Evolutionary conservation across 805 yeast species (phyloP).

Genomic region (Candida verbasci): DNA sequence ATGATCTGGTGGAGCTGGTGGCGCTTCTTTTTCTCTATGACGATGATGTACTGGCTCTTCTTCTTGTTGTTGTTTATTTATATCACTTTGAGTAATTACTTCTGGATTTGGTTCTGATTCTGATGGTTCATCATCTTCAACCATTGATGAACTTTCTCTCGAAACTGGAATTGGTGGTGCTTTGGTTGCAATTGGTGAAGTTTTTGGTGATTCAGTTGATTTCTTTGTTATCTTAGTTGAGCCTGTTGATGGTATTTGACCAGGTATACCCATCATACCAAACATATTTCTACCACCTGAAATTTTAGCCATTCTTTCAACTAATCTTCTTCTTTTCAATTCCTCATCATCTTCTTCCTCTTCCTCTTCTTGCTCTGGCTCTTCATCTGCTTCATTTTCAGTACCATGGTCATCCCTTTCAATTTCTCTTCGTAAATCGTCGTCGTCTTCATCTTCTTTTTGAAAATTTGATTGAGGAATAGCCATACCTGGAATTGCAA

Average conservation of each 20-base stretch:
- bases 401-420: conserved; percentile 13
- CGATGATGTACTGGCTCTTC: background rate
- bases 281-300: conserved; percentile 83
- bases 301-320: conserved; percentile 94
- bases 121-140: conserved; percentile 20
- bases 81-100: conserved; percentile 2
- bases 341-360: conserved; percentile 74
- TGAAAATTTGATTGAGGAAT: background rate
- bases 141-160: conserved; percentile 16
- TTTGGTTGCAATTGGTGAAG: conserved; percentile 38
- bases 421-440: conserved; percentile 5
- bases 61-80: background rate
- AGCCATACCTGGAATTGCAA: background rate
- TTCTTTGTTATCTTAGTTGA: conserved; percentile 8
- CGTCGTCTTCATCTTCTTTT: conserved; percentile 2
- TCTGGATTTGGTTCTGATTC: conserved; percentile 8
- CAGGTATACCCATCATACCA: conserved; percentile 62
- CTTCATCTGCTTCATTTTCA: conserved; percentile 20
- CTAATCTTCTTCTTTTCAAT: conserved; percentile 65
- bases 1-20: background rate
- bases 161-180: conserved; percentile 29
- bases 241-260: conserved; percentile 31
- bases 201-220: conserved; percentile 9
- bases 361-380: conserved; percentile 47
- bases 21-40: background rate